Conservation (phyloP, 345 rosid species). For the Populus alba region DNA sequence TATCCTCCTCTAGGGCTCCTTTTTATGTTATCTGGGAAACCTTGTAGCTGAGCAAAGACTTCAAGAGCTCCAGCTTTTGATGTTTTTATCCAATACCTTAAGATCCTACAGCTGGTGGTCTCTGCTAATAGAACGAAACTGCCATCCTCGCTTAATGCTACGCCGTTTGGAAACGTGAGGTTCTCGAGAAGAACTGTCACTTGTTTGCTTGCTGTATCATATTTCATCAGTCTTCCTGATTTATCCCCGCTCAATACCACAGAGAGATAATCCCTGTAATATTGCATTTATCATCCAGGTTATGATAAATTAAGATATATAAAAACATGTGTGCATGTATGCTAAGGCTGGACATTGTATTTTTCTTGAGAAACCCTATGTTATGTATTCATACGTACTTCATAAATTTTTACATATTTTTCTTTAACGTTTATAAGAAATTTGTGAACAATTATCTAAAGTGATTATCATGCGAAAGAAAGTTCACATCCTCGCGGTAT, state of each 20-base stretch:
- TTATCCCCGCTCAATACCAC: constrained; percentile 19
- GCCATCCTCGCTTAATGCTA: constrained; percentile 20
- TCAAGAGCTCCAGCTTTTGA: constrained; percentile 12
- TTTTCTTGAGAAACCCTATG: too few relatives aligned
- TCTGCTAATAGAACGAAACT: constrained; percentile 14
- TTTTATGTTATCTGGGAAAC: constrained; percentile 29
- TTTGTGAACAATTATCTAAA: too few relatives aligned
- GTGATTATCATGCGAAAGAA: too few relatives aligned
- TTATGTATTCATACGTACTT: too few relatives aligned
- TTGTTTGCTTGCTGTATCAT: constrained; percentile 6
- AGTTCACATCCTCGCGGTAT: too few relatives aligned
- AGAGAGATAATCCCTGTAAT: constrained; percentile 7
- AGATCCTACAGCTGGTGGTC: constrained; percentile 7
- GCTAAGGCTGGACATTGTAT: too few relatives aligned
- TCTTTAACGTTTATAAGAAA: too few relatives aligned
- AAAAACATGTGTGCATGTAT: not conserved
- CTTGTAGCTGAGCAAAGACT: constrained; percentile 20
- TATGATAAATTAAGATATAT: too few relatives aligned
- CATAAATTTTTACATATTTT: too few relatives aligned
- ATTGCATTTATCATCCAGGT: not conserved
- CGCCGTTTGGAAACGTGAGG: constrained; percentile 28
- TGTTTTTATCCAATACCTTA: constrained; percentile 15
- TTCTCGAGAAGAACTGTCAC: constrained; percentile 2
- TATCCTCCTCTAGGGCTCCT: constrained; percentile 27
- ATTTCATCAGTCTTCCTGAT: constrained; percentile 22